Conservation (phyloP, 495 filamentous ascomycete species). For the Aspergillus biplanus region DNA sequence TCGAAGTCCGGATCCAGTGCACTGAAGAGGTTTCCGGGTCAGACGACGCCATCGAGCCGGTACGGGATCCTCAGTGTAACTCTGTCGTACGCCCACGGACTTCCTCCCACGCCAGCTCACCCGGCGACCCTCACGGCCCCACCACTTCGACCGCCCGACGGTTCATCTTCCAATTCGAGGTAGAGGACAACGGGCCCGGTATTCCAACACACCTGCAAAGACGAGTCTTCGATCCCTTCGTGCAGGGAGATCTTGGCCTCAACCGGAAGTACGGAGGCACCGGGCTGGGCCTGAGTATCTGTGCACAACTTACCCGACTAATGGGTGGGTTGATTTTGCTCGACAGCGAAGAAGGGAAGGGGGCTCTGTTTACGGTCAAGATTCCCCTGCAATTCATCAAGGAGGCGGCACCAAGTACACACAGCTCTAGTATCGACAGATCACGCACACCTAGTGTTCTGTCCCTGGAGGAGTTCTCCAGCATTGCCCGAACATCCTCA, state of each 20-base stretch:
- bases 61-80: slow-evolving; percentile 15
- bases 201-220: slow-evolving; percentile 76
- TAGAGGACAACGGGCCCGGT: slow-evolving; percentile 89
- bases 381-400: slow-evolving; percentile 81
- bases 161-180: slow-evolving; percentile 80
- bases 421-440: slow-evolving; percentile 27
- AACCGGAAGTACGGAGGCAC: slow-evolving; percentile 92
- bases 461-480: slow-evolving; percentile 36
- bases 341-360: slow-evolving; percentile 71
- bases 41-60: not conserved
- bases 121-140: slow-evolving; percentile 51
- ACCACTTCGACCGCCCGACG: slow-evolving; percentile 50
- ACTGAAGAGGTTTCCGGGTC: slow-evolving; percentile 30
- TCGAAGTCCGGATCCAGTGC: slow-evolving; percentile 75
- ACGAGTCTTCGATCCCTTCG: slow-evolving; percentile 90
- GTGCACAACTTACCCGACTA: slow-evolving; percentile 77
- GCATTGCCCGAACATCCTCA: slow-evolving; percentile 30
- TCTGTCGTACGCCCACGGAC: slow-evolving; percentile 20
- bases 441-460: slow-evolving; percentile 35
- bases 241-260: slow-evolving; percentile 86
- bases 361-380: slow-evolving; percentile 80
- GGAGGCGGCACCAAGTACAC: slow-evolving; percentile 60
- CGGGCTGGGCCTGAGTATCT: slow-evolving; percentile 88
- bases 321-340: slow-evolving; percentile 81
- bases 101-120: slow-evolving; percentile 15